Conservation (phyloP, 2,329 filamentous ascomycete species). For the Alternaria sp. region DNA sequence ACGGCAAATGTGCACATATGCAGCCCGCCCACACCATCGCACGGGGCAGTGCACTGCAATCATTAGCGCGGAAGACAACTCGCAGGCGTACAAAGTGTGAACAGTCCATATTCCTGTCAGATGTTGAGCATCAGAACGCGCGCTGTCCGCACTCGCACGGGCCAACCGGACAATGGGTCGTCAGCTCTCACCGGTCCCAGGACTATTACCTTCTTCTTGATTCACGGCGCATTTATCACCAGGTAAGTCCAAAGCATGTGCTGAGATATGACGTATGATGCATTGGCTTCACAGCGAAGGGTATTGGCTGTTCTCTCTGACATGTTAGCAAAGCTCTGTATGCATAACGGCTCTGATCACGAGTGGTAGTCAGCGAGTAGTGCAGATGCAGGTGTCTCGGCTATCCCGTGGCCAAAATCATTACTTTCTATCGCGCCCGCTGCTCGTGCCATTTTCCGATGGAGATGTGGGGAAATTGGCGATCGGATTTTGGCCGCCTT, state of each 20-base stretch:
- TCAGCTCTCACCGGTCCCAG: background rate
- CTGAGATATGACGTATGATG: no score
- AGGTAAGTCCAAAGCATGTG: background rate
- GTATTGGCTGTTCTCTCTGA: no score
- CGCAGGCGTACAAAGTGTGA: background rate
- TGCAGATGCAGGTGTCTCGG: no score
- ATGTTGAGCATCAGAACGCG: background rate
- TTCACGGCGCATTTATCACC: background rate
- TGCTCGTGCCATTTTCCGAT: no score
- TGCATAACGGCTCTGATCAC: no score
- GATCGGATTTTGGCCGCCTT: no score
- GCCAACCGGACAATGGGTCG: background rate
- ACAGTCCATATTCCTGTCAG: background rate
- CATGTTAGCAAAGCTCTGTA: no score
- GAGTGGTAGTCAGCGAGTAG: no score
- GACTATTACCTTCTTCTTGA: background rate
- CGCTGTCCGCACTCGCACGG: background rate
- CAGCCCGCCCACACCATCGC: accelerated
- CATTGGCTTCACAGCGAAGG: no score
- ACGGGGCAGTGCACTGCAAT: background rate
- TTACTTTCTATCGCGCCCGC: no score
- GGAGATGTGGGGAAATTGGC: no score
- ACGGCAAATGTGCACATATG: background rate
- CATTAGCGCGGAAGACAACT: background rate
- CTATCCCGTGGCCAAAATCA: no score